Evolutionary conservation across 257 asterid genomes (phyloP), one percentile per base, ranked within the genome.

Genomic region (Handroanthus guayacan): DNA sequence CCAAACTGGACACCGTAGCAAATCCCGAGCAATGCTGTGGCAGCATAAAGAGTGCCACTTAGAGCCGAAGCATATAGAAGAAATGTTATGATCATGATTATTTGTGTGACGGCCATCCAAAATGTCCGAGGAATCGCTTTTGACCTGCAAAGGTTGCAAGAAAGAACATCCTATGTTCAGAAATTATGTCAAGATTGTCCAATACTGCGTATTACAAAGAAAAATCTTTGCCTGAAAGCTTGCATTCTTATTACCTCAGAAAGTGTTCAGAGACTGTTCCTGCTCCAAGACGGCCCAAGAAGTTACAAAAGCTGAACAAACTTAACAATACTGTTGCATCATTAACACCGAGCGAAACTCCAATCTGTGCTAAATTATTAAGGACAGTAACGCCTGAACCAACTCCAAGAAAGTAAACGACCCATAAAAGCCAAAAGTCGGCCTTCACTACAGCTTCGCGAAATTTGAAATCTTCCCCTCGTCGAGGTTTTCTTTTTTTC

Each of bases 351-450:
- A 80, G 82, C 4, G 97, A 84, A 78, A 87, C 88, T 57, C 97
- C 99, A 79, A 92, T 89, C 82, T 95, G 98, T 34, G 97, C 98
- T 85, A 95, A 86, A 78, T 95, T 95, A 78, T 95, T 95, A 31
- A 92, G 89, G 61, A 92, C 97, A 6, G 99, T 88, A 34, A 95
- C 90, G 9, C 98, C 98, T 4, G 98, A 83, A 31, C 98, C 99
- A 69, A 95, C 98, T 67, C 98, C 99, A 14, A 92, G 71, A 83
- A 95, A 95, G 84, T 86, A 89, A 9, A 85, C 96, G 10, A 83
- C 13, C 97, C 98, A 95, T 58, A 95, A 81, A 77, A 95, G 98
- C 98, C 98, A 95, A 84, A 95, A 95, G 79, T 95, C 99, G 0
- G 97, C 99, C 84, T 95, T 95, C 4, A 95, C 81, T 17, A 95